Percentiles rank a stretch among this genome's conserved stretches.
Conservation (phyloP, 768 basidiomycete genomes). For the Pilatotrama ljubarskyi region DNA sequence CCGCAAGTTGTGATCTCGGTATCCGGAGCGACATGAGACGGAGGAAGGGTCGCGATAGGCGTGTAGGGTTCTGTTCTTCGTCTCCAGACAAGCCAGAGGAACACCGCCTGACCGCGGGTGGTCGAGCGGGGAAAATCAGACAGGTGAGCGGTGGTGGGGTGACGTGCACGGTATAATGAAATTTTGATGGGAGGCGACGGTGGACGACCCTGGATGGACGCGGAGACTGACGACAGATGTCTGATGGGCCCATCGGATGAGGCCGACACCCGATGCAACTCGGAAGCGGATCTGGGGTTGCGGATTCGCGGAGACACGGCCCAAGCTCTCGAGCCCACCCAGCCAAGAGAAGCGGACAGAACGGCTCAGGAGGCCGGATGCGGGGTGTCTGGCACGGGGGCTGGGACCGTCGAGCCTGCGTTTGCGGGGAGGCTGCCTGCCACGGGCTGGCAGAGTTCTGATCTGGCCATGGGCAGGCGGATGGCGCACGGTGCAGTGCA, state of each 20-base stretch:
- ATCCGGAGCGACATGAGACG: not conserved
- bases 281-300: not conserved
- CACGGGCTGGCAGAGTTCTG: not conserved
- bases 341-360: not conserved
- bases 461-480: not conserved
- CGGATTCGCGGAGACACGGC: not conserved
- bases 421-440: slow-evolving; percentile 1
- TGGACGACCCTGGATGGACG: slow-evolving; percentile 1
- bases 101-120: slow-evolving; percentile 6
- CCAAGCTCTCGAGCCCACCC: not conserved
- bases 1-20: not conserved
- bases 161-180: slow-evolving; percentile 2
- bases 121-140: not conserved
- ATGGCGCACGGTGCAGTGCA: not conserved
- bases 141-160: slow-evolving; percentile 3
- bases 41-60: slow-evolving; percentile 10
- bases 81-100: not conserved
- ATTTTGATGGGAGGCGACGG: not conserved
- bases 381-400: not conserved
- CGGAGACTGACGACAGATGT: slow-evolving; percentile 9
- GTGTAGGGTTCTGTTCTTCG: slow-evolving; percentile 5
- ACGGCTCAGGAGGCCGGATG: slow-evolving; percentile 1
- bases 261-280: not conserved
- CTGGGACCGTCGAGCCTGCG: slow-evolving; percentile 1
- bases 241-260: slow-evolving; percentile 6